Conservation (phyloP, 2,329 filamentous ascomycete species). For the Ophiostoma novo-ulmi region DNA sequence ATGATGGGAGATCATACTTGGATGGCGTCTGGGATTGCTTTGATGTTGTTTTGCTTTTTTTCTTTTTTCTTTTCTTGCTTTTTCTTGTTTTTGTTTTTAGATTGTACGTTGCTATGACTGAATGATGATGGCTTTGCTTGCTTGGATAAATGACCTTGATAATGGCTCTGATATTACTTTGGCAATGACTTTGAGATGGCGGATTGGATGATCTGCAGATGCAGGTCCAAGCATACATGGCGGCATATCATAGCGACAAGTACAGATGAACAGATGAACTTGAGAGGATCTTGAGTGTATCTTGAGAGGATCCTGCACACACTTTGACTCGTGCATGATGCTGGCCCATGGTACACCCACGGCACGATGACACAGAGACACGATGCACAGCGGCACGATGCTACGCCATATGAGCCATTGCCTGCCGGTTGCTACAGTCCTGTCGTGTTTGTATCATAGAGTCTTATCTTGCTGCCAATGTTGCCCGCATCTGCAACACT, state of each 20-base stretch:
- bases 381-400: background rate
- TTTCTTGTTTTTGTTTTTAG: background rate
- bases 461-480: background rate
- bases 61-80: background rate
- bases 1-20: background rate
- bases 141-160: background rate
- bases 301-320: background rate
- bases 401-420: background rate
- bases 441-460: background rate
- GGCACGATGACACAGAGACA: background rate
- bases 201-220: background rate
- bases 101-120: background rate
- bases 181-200: no score
- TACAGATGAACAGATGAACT: background rate
- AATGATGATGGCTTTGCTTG: background rate
- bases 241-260: background rate
- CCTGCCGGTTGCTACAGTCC: background rate
- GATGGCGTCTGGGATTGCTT: background rate
- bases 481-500: background rate
- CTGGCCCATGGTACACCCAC: background rate
- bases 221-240: background rate
- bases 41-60: background rate
- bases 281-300: no score
- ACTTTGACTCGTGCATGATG: background rate
- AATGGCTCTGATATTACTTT: no score